Evolutionary conservation across 169 alveolate genomes (phyloP), one percentile per base, ranked within the genome.

Genomic region (Toxoplasma gondii): DNA sequence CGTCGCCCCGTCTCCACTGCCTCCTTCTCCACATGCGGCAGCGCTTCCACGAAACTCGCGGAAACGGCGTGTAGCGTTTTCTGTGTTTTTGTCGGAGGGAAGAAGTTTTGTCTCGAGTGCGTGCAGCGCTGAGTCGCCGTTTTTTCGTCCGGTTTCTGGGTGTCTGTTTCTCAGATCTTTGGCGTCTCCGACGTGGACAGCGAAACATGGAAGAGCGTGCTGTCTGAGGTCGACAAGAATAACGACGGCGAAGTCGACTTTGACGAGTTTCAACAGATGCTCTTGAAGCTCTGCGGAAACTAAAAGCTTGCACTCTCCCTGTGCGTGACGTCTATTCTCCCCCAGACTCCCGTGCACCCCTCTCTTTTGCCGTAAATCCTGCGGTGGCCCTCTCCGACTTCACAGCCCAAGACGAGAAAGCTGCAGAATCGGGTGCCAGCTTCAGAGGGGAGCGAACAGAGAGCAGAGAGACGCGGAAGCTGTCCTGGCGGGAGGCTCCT

Each of bases 161-260:
- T 27, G 27, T n/a, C 19, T 54, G 78, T 54, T 19, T 36, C 41
- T 19, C 96, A 94, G 96, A 70, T 94, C 24, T 94, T 94, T 53
- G 96, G 96, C 36, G 96, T 94, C 43, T 44, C 91, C 69, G 96
- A 94, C 69, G 29, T 94, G 38, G 93, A 94, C 49, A 43, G 83
- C 43, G 92, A 94, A 80, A 70, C 83, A 34, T 94, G 96, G 96
- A 67, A 91, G 88, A 36, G 41, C 44, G 91, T 94, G 41, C 34
- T 88, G 64, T 88, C 88, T 39, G 96, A 91, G 80, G 96, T 88
- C 38, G 96, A 94, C 90, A 67, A 74, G 86, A 94, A 94, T 83
- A 88, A 88, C 91, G 96, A 94, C 67, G 96, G 96, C 39, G 96
- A 94, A 83, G 96, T 94, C 34, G 94, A 92, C 86, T 92, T 92